Evolutionary conservation across 225 moss, liverwort and hornwort genomes (phyloP), one percentile per base, ranked within the genome.

Genomic region (Sphagnum contortum): DNA sequence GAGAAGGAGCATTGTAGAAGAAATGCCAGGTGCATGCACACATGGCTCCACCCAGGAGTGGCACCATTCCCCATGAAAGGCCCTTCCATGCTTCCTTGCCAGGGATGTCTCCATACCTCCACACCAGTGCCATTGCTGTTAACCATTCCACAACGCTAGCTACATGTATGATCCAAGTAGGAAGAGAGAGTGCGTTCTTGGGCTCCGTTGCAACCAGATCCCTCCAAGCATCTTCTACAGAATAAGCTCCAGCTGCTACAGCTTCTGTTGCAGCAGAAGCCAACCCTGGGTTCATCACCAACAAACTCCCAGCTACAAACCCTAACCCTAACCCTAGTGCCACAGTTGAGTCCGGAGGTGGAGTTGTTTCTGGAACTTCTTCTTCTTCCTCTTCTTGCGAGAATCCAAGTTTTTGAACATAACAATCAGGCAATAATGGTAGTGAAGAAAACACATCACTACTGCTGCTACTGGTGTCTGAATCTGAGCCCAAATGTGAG

Each of bases 11-110:
- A 50, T 98, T 98, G 70, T 98, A 98, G 68, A 86, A 98, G 71
- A 98, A 98, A 79, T 98, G 98, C 93, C 93, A 98, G 4, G 93
- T 98, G 73, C 98, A 98, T 44, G 98, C 98, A 60, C 98, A 98
- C 86, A 98, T 79, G 9, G 93, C 98, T 87, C 98, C 98, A 47
- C 91, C 98, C 50, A 98, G 79, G 48, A 93, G 68, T 48, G 98
- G 98, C 57, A 98, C 98, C 98, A 98, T 93, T 78, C 98, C 98
- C 98, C 98, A 93, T 8, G 93, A 81, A 48, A 98, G 85, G n/a
- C 93, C 98, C 62, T 98, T 98, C 98, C 98, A 98, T 48, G 89
- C 74, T 48, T 85, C 81, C 56, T 86, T 93, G 13, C 98, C 89
- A 9, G 83, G 81, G 6, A 78, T 83, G 29, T 93, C 90, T 57